Conservation (phyloP, 192 early-diverging fungal species). For the Dispira simplex region DNA sequence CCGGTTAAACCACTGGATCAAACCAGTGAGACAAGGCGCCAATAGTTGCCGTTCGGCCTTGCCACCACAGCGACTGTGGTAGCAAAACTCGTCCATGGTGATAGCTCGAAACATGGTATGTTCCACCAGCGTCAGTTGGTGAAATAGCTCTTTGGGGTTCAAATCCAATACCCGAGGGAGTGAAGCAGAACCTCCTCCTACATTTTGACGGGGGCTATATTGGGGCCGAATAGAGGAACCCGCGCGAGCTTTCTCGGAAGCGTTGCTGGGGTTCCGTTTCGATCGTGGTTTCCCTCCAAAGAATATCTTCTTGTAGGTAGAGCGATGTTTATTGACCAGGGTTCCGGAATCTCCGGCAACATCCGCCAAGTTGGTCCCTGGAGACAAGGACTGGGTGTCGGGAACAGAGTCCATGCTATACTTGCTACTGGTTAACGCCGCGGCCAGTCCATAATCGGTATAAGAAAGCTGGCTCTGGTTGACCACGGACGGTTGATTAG, state of each 20-base stretch:
- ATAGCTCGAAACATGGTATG: slow-evolving; percentile 49
- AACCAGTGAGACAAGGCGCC: slow-evolving; percentile 23
- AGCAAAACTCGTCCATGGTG: slow-evolving; percentile 43
- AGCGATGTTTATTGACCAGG: slow-evolving; percentile 20
- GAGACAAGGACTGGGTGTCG: neutral
- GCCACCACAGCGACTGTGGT: slow-evolving; percentile 15
- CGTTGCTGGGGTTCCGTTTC: neutral
- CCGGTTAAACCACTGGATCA: slow-evolving; percentile 34
- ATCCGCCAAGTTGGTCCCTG: neutral
- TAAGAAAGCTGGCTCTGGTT: slow-evolving; percentile 21
- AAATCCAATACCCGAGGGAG: slow-evolving; percentile 18
- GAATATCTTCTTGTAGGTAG: slow-evolving; percentile 8
- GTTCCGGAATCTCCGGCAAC: neutral
- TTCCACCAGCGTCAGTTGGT: slow-evolving; percentile 64
- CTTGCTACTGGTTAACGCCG: neutral
- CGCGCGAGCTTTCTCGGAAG: neutral
- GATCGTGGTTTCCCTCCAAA: neutral
- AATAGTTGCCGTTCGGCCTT: slow-evolving; percentile 14
- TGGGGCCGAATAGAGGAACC: neutral
- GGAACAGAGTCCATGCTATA: neutral
- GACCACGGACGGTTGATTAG: slow-evolving; percentile 25
- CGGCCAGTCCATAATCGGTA: neutral
- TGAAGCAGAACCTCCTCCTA: too few species aligned
- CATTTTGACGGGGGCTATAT: neutral
- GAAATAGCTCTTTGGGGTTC: slow-evolving; percentile 47